These are phyloP conservation scores for Chlorella sp. DNA, from an alignment of 139 green algal genomes.

Conservation along the genomic window DNA sequence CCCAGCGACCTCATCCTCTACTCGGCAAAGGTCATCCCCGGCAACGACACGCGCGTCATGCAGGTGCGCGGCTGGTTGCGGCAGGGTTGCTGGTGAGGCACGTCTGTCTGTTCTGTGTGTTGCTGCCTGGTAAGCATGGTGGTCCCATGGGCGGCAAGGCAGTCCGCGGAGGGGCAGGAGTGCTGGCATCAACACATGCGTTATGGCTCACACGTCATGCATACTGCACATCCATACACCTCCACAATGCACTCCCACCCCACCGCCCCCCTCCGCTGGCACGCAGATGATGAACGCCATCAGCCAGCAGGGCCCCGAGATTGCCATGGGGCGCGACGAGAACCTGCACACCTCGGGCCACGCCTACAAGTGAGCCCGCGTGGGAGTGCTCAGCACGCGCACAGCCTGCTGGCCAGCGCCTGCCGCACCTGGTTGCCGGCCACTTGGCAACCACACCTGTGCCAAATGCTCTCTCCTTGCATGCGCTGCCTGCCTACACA, in stretches of 20 bases:
- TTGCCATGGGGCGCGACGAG: conserved; percentile 78
- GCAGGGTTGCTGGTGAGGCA: neutral
- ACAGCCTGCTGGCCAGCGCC: neutral
- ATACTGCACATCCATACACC: neutral
- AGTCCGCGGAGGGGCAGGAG: no score
- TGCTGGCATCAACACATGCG: no score
- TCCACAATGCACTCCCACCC: neutral
- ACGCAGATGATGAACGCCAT: conserved; percentile 96
- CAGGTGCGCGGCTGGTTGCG: conserved; percentile 23
- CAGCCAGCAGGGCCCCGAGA: conserved; percentile 71
- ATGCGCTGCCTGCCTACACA: neutral
- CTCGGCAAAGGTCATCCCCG: conserved; percentile 89
- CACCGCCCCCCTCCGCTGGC: neutral
- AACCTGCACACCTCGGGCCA: conserved; percentile 89
- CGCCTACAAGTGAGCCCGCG: conserved; percentile 70
- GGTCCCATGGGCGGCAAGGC: neutral
- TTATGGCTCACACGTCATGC: neutral
- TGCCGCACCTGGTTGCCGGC: neutral
- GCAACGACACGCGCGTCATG: conserved; percentile 72
- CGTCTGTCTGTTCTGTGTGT: no score
- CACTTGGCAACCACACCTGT: no score
- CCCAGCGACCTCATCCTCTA: conserved; percentile 92
- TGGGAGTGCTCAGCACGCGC: neutral
- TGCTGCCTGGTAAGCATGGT: no score
- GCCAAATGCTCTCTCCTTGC: neutral